Evolutionary conservation across 2,329 filamentous ascomycete species (phyloP), one percentile per base, ranked within the genome.

Genomic region (Arachnomyces sp.): DNA sequence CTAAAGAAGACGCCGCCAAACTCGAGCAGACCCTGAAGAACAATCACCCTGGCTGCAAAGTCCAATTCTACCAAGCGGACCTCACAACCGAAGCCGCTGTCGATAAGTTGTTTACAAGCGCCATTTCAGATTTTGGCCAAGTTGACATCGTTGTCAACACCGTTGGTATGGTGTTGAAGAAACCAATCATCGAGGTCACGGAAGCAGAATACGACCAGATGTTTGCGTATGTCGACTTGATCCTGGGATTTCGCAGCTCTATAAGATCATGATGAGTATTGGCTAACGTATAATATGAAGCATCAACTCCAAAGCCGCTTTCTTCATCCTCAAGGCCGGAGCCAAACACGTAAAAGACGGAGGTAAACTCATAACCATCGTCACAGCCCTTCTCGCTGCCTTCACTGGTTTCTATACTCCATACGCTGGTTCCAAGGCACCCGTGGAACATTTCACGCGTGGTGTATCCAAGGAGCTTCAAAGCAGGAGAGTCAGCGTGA

Each of bases 361-460:
- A n/a, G 67, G 68, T 40, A 70, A 68, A 54, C 61, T 71, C 44
- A 66, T 71, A 53, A 68, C 62, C 31, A 65, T 68, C 33, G 63
- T 69, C 25, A 71, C 67, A 2, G 60, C 65, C 1, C 56, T 71
- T 33, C 57, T 70, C 4, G 67, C 61, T 8, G 68, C 66, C n/a
- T 71, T 69, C 41, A 71, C 65, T 0, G 62, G 65, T 28, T 59
- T 55, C 45, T 71, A 71, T 44, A 70, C 66, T 1, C 65, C 62
- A 0, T 71, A 72, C 37, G 67, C 67, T 17, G 68, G 66, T 11
- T 65, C 71, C 32, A 81, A 81, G 52, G 77, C 74, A 35, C 73
- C 76, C 7, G 67, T 81, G 31, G 75, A 80, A 54, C 73, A 78
- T 54, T 71, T 80, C 61, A 69, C 69, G 0, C 68, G 74, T 8